These are phyloP conservation scores for Terfezia claveryi DNA, from an alignment of 495 filamentous ascomycete species.

Conservation along the genomic window DNA sequence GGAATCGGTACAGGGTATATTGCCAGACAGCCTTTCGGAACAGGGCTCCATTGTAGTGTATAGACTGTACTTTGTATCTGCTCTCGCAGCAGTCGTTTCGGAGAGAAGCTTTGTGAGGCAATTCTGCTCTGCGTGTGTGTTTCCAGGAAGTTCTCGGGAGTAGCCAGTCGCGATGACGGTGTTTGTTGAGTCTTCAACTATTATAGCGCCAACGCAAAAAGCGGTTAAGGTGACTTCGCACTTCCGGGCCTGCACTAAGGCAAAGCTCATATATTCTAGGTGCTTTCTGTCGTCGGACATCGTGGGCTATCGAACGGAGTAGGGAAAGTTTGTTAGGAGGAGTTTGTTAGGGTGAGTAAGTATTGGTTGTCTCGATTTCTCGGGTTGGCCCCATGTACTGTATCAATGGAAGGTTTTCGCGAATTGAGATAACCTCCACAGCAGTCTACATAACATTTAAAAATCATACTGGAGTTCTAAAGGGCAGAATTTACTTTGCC, in stretches of 20 bases:
- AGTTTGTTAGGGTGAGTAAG: no score
- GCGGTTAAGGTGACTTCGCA: slow-evolving; percentile 75
- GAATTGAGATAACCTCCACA: no score
- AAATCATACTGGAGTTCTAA: no score
- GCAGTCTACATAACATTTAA: no score
- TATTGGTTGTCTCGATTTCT: no score
- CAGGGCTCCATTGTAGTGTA: slow-evolving; percentile 96
- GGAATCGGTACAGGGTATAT: slow-evolving; percentile 59
- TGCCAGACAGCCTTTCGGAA: slow-evolving; percentile 55
- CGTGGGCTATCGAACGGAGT: no score
- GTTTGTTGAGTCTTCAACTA: slow-evolving; percentile 35
- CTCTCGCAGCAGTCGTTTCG: not conserved
- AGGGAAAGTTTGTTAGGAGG: no score
- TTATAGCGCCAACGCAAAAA: slow-evolving; percentile 74
- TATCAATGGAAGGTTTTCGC: no score
- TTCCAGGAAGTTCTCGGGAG: slow-evolving; percentile 73
- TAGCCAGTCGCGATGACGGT: slow-evolving; percentile 64
- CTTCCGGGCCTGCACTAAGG: slow-evolving; percentile 48
- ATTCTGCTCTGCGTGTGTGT: slow-evolving; percentile 91
- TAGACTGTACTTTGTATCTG: slow-evolving; percentile 20
- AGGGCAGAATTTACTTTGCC: no score
- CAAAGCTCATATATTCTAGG: slow-evolving; percentile 20
- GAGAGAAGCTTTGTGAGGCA: slow-evolving; percentile 49
- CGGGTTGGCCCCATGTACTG: no score
- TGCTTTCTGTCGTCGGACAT: no score